A percentile compares a stretch with the other conserved stretches of the same genome.
These are phyloP conservation scores for Mycosphaerelloides madeirae DNA, from an alignment of 2,329 filamentous ascomycete genomes.

Conservation along the genomic window DNA sequence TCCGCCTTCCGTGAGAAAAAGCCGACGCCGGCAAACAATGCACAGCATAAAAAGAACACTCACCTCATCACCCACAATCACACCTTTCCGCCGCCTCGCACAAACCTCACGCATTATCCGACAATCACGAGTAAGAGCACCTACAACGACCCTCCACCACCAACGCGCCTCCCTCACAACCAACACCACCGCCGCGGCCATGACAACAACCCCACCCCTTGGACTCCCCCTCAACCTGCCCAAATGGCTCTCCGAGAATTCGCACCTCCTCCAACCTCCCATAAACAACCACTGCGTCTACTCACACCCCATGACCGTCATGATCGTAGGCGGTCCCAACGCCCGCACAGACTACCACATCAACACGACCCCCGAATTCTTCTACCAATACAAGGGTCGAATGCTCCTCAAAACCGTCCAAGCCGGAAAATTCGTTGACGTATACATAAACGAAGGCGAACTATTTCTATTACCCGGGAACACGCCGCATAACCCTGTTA, in stretches of 20 bases:
- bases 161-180: too few species aligned
- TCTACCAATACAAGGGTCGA: conserved; percentile 90
- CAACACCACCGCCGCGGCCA: background rate
- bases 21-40: too few species aligned
- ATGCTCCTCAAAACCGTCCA: conserved; percentile 95
- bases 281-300: conserved; percentile 98
- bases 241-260: conserved; percentile 74
- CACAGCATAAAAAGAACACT: too few species aligned
- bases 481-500: conserved; percentile 92
- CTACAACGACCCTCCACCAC: too few species aligned
- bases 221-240: conserved; percentile 40
- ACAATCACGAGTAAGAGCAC: too few species aligned
- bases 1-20: too few species aligned
- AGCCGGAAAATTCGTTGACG: conserved; percentile 65
- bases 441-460: conserved; percentile 86
- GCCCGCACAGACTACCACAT: conserved; percentile 97
- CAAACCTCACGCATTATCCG: too few species aligned
- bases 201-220: conserved; percentile 8
- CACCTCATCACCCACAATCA: too few species aligned
- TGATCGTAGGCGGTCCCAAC: conserved; percentile 96
- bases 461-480: conserved; percentile 92
- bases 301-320: conserved; percentile 75
- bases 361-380: conserved; percentile 94
- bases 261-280: conserved; percentile 85
- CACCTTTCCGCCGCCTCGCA: too few species aligned